phyloP scores from a whole-genome alignment of 306 rosid genomes.

The Vigna trinervia region DNA sequence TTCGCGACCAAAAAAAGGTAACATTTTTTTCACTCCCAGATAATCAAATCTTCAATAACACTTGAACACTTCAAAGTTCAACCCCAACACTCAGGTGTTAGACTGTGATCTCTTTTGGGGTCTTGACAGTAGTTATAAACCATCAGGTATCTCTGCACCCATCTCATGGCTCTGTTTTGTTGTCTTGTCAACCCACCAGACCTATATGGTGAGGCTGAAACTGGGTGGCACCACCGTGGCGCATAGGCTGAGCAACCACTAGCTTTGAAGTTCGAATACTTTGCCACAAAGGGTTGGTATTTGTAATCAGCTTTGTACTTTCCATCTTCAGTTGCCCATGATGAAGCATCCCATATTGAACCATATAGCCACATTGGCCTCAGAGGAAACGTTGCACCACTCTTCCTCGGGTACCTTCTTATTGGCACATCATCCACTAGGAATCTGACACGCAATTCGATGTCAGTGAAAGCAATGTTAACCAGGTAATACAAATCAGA shows the following conservation, averaged over 20 bases:
- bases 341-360: constrained; percentile 99
- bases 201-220: constrained; percentile 75
- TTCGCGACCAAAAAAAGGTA: constrained; percentile 21
- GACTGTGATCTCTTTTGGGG: constrained; percentile 79
- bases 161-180: constrained; percentile 72
- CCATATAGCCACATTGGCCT: constrained; percentile 99
- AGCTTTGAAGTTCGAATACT: constrained; percentile 77
- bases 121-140: constrained; percentile 91
- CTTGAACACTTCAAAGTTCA: neutral
- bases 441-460: constrained; percentile 61
- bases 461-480: constrained; percentile 30
- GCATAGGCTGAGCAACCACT: constrained; percentile 84
- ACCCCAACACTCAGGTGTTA: constrained; percentile 88
- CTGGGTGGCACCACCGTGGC: constrained; percentile 71
- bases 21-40: neutral
- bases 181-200: constrained; percentile 78
- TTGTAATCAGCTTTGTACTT: constrained; percentile 94
- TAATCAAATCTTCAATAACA: constrained; percentile 8
- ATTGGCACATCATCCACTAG: constrained; percentile 96
- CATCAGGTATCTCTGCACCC: constrained; percentile 83
- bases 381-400: constrained; percentile 74
- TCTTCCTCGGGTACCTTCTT: constrained; percentile 85
- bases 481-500: neutral
- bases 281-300: constrained; percentile 92
- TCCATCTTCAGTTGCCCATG: constrained; percentile 99